A percentile compares a stretch with the other conserved stretches of the same genome.
These are phyloP conservation scores for Glycine latifolia DNA, from an alignment of 306 rosid genomes.

Conservation along the genomic window DNA sequence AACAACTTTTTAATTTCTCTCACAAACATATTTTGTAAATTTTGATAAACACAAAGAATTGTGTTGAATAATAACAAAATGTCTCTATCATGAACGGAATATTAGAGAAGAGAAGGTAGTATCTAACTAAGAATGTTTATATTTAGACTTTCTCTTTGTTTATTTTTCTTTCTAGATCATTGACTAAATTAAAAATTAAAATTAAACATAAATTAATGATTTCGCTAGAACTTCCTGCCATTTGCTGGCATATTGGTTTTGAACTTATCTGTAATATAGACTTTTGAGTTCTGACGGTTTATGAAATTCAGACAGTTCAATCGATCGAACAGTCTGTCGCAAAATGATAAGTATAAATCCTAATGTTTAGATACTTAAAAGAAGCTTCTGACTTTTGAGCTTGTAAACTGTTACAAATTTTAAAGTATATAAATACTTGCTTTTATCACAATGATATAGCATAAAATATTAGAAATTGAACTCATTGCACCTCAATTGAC, in stretches of 20 bases:
- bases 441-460: not conserved
- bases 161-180: not conserved
- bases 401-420: not conserved
- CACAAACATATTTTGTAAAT: not conserved
- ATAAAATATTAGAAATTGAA: too few relatives aligned
- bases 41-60: not conserved
- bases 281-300: not conserved
- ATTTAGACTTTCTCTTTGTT: not conserved
- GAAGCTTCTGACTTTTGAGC: slow-evolving; percentile 22
- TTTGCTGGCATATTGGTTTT: slow-evolving; percentile 25
- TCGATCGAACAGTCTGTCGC: too few relatives aligned
- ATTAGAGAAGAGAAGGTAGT: slow-evolving; percentile 7
- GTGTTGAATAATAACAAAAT: not conserved
- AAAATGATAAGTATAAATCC: not conserved
- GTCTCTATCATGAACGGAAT: not conserved
- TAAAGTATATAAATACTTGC: not conserved
- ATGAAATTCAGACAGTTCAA: too few relatives aligned
- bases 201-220: slow-evolving; percentile 9
- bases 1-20: not conserved
- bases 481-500: too few relatives aligned
- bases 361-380: not conserved
- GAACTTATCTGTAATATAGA: slow-evolving; percentile 19
- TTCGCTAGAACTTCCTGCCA: not conserved
- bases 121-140: not conserved
- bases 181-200: not conserved